Evolutionary conservation across 768 basidiomycete species (phyloP).

Genomic region (Panaeolus papilionaceus): DNA sequence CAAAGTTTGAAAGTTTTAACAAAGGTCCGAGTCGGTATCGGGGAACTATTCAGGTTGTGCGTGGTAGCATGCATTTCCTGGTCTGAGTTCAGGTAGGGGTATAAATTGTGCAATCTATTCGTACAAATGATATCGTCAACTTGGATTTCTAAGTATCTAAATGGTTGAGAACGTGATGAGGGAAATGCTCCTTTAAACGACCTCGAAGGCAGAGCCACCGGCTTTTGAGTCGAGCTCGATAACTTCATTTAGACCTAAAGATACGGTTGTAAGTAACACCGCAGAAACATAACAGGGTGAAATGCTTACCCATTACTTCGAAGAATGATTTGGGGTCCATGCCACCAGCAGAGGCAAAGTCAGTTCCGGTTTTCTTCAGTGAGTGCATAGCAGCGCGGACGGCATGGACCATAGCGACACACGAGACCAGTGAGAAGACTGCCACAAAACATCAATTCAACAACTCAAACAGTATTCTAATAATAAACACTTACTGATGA

Average conservation of each 20-base stretch:
- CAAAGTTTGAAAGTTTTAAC: too few species aligned
- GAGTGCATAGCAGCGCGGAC: conserved; percentile 79
- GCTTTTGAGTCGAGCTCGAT: not conserved
- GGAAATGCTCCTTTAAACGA: not conserved
- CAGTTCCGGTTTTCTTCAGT: conserved; percentile 80
- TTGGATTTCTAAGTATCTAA: not conserved
- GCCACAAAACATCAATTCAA: not conserved
- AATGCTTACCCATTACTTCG: conserved; percentile 65
- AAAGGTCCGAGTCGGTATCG: too few species aligned
- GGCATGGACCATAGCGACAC: conserved; percentile 79
- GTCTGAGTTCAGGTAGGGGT: too few species aligned
- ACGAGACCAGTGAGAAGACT: conserved; percentile 83
- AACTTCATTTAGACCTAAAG: not conserved
- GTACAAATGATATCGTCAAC: not conserved
- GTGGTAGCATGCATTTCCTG: too few species aligned
- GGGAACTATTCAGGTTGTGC: too few species aligned
- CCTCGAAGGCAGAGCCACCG: not conserved
- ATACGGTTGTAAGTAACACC: not conserved
- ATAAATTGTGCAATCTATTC: too few species aligned
- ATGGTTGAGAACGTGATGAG: not conserved
- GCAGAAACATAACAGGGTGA: not conserved
- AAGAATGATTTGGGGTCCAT: conserved; percentile 85
- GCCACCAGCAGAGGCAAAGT: conserved; percentile 62
- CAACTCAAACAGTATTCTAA: not conserved
- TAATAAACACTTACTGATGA: conserved; percentile 60